These are phyloP conservation scores for Plectosphaerella sp. DNA, from an alignment of 2,329 filamentous ascomycete genomes.

Conservation along the genomic window DNA sequence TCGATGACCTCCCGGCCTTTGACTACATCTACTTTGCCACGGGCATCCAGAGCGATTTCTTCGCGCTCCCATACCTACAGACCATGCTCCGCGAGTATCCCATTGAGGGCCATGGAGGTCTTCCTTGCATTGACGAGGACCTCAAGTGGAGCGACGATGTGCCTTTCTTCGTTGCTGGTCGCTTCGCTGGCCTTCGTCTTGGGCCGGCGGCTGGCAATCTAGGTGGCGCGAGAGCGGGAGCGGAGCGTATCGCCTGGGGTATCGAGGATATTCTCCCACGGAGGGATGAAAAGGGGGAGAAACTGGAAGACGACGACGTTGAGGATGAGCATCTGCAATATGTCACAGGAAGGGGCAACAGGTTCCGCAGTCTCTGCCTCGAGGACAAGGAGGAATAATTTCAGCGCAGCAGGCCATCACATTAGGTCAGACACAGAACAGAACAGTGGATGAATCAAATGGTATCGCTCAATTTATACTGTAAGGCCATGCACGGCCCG, in stretches of 20 bases:
- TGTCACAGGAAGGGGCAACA: conserved; percentile 10
- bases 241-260: conserved; percentile 69
- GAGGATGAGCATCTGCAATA: conserved; percentile 8
- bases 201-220: conserved; percentile 72
- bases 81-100: conserved; percentile 56
- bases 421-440: background rate
- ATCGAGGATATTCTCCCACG: conserved; percentile 52
- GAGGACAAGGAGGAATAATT: conserved; percentile 8
- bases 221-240: conserved; percentile 67
- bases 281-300: background rate
- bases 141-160: conserved; percentile 71
- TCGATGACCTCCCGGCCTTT: conserved; percentile 47
- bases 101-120: conserved; percentile 56
- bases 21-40: conserved; percentile 76
- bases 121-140: conserved; percentile 72
- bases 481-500: too few relatives aligned
- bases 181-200: conserved; percentile 61
- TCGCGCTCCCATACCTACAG: conserved; percentile 55
- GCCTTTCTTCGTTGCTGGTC: conserved; percentile 67
- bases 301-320: background rate
- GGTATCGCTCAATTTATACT: too few relatives aligned
- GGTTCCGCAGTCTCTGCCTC: conserved; percentile 5
- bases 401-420: too few relatives aligned
- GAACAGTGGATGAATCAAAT: too few relatives aligned
- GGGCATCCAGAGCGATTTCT: conserved; percentile 61